Base-by-base conservation (phyloP, 2,329 filamentous ascomycete genomes). In the Ophiocordyceps unilateralis region DNA sequence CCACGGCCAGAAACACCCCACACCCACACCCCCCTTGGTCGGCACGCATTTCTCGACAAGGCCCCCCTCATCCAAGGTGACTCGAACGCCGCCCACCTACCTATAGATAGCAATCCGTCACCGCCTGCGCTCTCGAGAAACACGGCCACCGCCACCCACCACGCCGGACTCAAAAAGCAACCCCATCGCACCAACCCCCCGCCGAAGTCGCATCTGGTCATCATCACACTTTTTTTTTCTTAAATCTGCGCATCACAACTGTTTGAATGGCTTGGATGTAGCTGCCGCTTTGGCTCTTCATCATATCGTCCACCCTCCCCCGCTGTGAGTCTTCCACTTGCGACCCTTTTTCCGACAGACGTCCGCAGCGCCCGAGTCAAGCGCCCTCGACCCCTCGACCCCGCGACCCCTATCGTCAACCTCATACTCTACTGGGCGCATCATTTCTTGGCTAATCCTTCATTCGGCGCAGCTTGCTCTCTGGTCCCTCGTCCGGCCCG, bases 261-360 rank as follows among this genome's bases (percentile, higher is more conserved):
- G 12, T 21, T 41, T 53, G 47, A 44, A 55, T 55, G 51, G 47
- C 47, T 45, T 50, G 44, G 40, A 40, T 44, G 45, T 51, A 54
- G 47, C 43, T 38, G 41, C 34, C 40, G 43, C 41, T 24, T 41
- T 43, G 34, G 41, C 21, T 39, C 39, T n/a, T 23, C 32, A 34
- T 26, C 12, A 28, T 3, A 11, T 39, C 10, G 5, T 22, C 19
- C 28, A 36, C 26, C 39, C 37, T 30, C 42, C 15, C 15, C 30
- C 15, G 14, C 9, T 15, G 15, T 34, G 14, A 17, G 14, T 15
- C 14, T n/a, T 23, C 38, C 6, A 21, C 11, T 5, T 34, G 15
- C 6, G 6, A 6, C 7, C n/a, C 6, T 15, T 15, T 5, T 15
- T n/a, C 12, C 30, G 14, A 34, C 30, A 34, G 15, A 11, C 30